Evolutionary conservation across 2,329 filamentous ascomycete genomes (phyloP).

Genomic region (Botrytis cinerea): DNA sequence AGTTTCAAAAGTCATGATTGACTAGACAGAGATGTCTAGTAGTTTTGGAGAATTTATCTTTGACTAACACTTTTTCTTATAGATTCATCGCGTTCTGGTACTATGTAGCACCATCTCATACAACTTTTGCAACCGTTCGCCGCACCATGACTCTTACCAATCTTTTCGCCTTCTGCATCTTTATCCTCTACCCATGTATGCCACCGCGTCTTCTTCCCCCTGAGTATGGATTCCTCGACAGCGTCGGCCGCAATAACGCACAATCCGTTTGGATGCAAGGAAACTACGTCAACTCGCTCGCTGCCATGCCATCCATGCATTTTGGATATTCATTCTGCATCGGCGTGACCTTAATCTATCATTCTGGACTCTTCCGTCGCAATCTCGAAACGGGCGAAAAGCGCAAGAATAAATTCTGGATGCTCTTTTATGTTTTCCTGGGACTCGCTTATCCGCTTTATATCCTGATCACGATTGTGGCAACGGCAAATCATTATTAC

Average conservation of each 20-base stretch:
- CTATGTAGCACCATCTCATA: constrained; percentile 54
- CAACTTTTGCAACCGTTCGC: constrained; percentile 49
- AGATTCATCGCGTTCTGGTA: constrained; percentile 67
- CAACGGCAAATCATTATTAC: constrained; percentile 58
- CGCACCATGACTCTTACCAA: constrained; percentile 56
- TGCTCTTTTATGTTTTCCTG: constrained; percentile 47
- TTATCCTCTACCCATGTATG: constrained; percentile 56
- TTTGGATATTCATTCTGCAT: constrained; percentile 58
- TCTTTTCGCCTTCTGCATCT: constrained; percentile 54
- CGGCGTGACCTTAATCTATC: constrained; percentile 54
- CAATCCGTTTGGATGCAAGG: constrained; percentile 54
- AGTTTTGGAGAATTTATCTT: background rate
- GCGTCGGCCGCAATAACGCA: constrained; percentile 51
- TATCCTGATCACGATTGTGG: constrained; percentile 53
- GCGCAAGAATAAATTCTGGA: constrained; percentile 48
- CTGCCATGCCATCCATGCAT: constrained; percentile 56
- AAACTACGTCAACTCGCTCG: constrained; percentile 53
- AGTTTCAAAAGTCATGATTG: constrained; percentile 24
- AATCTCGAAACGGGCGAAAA: constrained; percentile 46
- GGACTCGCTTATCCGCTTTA: constrained; percentile 50
- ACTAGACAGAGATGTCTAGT: background rate
- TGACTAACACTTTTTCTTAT: constrained; percentile 3
- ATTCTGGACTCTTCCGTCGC: constrained; percentile 49
- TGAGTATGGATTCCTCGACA: constrained; percentile 53
- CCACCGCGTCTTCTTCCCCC: constrained; percentile 53